Conservation (phyloP, 2,329 filamentous ascomycete genomes). For the Colletotrichum filicis region DNA sequence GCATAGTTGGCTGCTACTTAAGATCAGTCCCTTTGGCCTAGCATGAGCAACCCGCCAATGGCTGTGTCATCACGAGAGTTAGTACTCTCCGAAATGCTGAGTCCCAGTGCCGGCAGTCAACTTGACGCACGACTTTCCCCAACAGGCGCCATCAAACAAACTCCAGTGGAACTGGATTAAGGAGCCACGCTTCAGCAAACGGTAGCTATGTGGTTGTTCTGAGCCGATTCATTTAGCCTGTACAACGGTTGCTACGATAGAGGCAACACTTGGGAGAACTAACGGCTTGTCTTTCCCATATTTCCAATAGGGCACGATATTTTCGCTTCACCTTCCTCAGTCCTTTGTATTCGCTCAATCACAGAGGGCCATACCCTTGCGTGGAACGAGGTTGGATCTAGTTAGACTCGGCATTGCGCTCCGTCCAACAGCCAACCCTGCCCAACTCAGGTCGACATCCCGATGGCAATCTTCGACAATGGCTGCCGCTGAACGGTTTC, state of each 20-base stretch:
- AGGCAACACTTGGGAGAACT: background rate
- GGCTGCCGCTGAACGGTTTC: slow-evolving; percentile 19
- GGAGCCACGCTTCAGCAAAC: background rate
- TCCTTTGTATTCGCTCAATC: background rate
- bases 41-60: background rate
- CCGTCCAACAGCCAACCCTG: slow-evolving; percentile 32
- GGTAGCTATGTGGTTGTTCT: background rate
- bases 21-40: background rate
- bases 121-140: background rate
- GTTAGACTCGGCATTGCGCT: slow-evolving; percentile 36
- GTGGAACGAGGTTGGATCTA: slow-evolving; percentile 15
- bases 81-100: background rate
- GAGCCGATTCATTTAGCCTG: slow-evolving; percentile 20
- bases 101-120: background rate
- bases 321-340: background rate
- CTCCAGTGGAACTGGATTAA: background rate
- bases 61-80: background rate
- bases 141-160: background rate
- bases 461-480: slow-evolving; percentile 21
- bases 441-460: slow-evolving; percentile 5
- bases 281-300: background rate
- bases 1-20: background rate
- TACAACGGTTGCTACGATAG: background rate
- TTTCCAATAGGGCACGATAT: background rate
- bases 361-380: slow-evolving; percentile 16